These are phyloP conservation scores for Suillus lakei DNA, from an alignment of 768 basidiomycete species.

Conservation along the genomic window DNA sequence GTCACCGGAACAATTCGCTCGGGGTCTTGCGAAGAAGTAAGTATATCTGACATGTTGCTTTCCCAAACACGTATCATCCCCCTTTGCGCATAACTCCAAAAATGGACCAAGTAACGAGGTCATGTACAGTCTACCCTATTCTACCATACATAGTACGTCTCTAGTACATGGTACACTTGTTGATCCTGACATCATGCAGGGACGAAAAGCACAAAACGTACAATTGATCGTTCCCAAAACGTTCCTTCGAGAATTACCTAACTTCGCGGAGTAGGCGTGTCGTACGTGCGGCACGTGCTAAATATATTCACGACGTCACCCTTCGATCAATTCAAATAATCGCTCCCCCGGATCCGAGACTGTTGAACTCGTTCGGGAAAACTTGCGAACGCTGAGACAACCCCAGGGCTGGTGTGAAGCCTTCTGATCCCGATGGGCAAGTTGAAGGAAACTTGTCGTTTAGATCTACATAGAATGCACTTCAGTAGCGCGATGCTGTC, in stretches of 20 bases:
- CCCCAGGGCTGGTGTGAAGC: no score
- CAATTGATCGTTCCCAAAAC: not conserved
- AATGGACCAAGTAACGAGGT: no score
- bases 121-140: no score
- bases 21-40: not conserved
- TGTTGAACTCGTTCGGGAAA: not conserved
- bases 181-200: slow-evolving; percentile 1
- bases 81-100: not conserved
- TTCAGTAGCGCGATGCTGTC: not conserved
- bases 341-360: not conserved
- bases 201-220: not conserved
- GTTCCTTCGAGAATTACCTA: not conserved
- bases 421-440: no score
- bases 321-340: not conserved
- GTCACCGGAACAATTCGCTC: not conserved
- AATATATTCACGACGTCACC: not conserved
- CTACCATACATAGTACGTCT: no score
- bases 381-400: no score
- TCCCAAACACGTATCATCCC: not conserved
- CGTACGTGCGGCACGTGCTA: not conserved
- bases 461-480: not conserved
- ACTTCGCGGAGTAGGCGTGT: not conserved
- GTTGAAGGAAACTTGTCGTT: no score
- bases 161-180: not conserved
- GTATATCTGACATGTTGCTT: not conserved